phyloP scores from a whole-genome alignment of 805 yeast genomes.

The Maudiozyma bulderi region DNA sequence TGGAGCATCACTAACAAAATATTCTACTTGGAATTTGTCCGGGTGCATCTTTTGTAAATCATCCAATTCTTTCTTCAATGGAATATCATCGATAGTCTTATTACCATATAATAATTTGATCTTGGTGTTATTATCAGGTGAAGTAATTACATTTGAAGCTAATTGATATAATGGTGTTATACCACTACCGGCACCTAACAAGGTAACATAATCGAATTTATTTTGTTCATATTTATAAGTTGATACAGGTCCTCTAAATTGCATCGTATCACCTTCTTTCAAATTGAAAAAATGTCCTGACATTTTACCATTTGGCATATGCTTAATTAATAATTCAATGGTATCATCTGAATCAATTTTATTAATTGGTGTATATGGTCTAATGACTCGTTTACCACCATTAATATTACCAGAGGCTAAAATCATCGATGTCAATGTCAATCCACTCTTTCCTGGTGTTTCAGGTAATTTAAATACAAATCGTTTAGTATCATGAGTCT shows the following conservation, averaged over 20 bases:
- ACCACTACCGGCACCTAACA: conserved; percentile 95
- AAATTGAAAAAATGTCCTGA: conserved; percentile 60
- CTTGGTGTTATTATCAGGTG: conserved; percentile 84
- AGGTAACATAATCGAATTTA: conserved; percentile 64
- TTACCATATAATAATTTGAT: conserved; percentile 74
- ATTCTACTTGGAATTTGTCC: conserved; percentile 65
- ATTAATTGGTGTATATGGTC: conserved; percentile 83
- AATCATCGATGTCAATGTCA: conserved; percentile 67
- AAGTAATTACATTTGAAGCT: conserved; percentile 59
- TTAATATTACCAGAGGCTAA: conserved; percentile 72
- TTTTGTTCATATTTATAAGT: conserved; percentile 90
- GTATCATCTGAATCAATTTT: conserved; percentile 61
- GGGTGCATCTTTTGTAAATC: conserved; percentile 43
- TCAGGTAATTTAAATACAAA: conserved; percentile 61
- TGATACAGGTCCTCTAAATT: conserved; percentile 87
- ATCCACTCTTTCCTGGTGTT: conserved; percentile 60
- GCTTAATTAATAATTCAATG: conserved; percentile 74
- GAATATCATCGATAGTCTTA: conserved; percentile 62
- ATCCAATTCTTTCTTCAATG: conserved; percentile 72
- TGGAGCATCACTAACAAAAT: conserved; percentile 61
- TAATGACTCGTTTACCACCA: conserved; percentile 77
- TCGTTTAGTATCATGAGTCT: conserved; percentile 56
- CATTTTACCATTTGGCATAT: conserved; percentile 77
- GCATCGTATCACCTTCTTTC: conserved; percentile 67
- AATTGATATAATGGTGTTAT: conserved; percentile 92